Percentiles rank a stretch among this genome's conserved stretches.
These are phyloP conservation scores for Aspergillus avenaceus DNA, from an alignment of 495 filamentous ascomycete genomes.

Conservation along the genomic window DNA sequence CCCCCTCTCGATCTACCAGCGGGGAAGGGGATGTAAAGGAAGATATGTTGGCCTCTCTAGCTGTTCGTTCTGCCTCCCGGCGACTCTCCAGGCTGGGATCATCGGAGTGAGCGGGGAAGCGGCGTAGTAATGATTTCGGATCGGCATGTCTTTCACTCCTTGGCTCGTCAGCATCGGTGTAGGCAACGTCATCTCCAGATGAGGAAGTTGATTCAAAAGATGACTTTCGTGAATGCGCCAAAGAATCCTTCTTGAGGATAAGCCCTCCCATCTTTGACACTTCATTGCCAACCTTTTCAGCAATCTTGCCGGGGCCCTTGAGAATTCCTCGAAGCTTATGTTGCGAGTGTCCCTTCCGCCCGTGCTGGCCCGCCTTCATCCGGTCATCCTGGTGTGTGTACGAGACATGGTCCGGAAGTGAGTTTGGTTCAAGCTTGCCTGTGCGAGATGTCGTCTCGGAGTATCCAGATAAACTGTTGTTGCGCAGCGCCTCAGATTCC, in stretches of 20 bases:
- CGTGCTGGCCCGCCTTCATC: slow-evolving; percentile 10
- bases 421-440: slow-evolving; percentile 26
- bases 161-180: slow-evolving; percentile 35
- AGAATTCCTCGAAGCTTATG: slow-evolving; percentile 48
- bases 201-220: slow-evolving; percentile 36
- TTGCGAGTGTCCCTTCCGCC: slow-evolving; percentile 22
- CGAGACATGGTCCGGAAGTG: slow-evolving; percentile 27
- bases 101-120: slow-evolving; percentile 31
- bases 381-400: slow-evolving; percentile 27
- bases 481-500: slow-evolving; percentile 16
- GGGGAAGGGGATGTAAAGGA: slow-evolving; percentile 45
- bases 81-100: slow-evolving; percentile 29
- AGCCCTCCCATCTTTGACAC: slow-evolving; percentile 55
- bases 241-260: slow-evolving; percentile 47
- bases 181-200: slow-evolving; percentile 41
- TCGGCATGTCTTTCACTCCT: slow-evolving; percentile 26
- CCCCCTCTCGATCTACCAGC: slow-evolving; percentile 28
- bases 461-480: slow-evolving; percentile 9
- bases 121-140: slow-evolving; percentile 25
- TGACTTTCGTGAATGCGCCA: slow-evolving; percentile 29
- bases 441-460: slow-evolving; percentile 13
- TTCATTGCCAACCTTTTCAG: slow-evolving; percentile 51
- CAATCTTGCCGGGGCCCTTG: slow-evolving; percentile 50
- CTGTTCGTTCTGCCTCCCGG: slow-evolving; percentile 28
- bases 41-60: slow-evolving; percentile 26